Evolutionary conservation across 495 filamentous ascomycete species (phyloP).

Genomic region (Penicillium malachiteum): DNA sequence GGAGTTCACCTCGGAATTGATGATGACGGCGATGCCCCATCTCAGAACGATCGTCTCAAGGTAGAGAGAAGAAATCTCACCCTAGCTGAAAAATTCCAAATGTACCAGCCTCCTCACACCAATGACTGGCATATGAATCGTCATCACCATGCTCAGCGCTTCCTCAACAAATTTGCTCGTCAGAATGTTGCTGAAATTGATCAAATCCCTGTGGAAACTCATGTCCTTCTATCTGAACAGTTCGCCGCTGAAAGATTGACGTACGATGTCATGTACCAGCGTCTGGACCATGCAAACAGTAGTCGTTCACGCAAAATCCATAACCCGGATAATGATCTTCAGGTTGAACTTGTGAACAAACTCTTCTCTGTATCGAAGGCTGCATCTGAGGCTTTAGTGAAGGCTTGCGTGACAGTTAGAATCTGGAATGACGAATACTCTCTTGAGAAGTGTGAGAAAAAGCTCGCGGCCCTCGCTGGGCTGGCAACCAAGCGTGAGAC

Average conservation of each 20-base stretch:
- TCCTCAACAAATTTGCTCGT: slow-evolving; percentile 54
- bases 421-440: slow-evolving; percentile 1
- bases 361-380: slow-evolving; percentile 32
- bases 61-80: slow-evolving; percentile 20
- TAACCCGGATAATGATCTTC: slow-evolving; percentile 18
- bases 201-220: slow-evolving; percentile 38
- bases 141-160: slow-evolving; percentile 48
- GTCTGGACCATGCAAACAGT: slow-evolving; percentile 12
- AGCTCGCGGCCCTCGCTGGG: background rate
- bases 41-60: slow-evolving; percentile 33
- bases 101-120: slow-evolving; percentile 41
- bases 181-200: slow-evolving; percentile 50
- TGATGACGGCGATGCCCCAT: slow-evolving; percentile 40
- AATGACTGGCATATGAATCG: slow-evolving; percentile 53
- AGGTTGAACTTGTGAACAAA: slow-evolving; percentile 39
- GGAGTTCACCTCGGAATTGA: slow-evolving; percentile 55
- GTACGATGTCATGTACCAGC: too few relatives aligned
- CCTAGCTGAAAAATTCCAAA: slow-evolving; percentile 49
- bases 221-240: slow-evolving; percentile 36
- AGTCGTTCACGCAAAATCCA: slow-evolving; percentile 35
- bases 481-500: too few relatives aligned
- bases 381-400: slow-evolving; percentile 48
- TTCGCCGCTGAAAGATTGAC: slow-evolving; percentile 36
- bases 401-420: slow-evolving; percentile 24
- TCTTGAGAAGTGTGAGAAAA: background rate